Conservation (phyloP, 805 yeast genomes). For the Metschnikowia similis region DNA sequence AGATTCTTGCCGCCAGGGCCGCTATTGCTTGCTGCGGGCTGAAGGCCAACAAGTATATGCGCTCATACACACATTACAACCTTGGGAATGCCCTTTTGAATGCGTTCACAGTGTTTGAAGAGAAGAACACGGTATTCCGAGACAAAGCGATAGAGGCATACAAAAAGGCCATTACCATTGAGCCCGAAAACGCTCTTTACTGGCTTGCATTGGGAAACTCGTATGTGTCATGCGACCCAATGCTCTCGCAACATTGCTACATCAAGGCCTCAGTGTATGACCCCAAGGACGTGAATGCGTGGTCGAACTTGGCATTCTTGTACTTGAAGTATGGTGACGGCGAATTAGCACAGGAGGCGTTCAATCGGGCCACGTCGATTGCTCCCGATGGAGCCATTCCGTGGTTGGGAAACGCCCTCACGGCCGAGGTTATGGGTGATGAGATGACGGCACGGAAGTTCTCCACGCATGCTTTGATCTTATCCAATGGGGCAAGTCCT, state of each 20-base stretch:
- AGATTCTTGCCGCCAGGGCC: constrained; percentile 45
- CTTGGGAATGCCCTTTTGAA: constrained; percentile 63
- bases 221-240: constrained; percentile 57
- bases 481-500: constrained; percentile 71
- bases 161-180: constrained; percentile 67
- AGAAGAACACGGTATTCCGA: constrained; percentile 23
- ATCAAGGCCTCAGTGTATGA: constrained; percentile 74
- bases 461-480: constrained; percentile 72
- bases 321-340: constrained; percentile 66
- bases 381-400: constrained; percentile 72
- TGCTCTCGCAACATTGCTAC: constrained; percentile 88
- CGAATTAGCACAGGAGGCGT: constrained; percentile 69
- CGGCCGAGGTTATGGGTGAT: constrained; percentile 51
- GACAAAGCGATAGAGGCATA: constrained; percentile 52
- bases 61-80: constrained; percentile 59
- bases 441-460: constrained; percentile 47
- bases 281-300: constrained; percentile 60
- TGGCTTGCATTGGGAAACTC: constrained; percentile 87
- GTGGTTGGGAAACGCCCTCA: constrained; percentile 84
- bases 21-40: constrained; percentile 36
- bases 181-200: constrained; percentile 61
- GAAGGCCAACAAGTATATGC: constrained; percentile 43
- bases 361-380: constrained; percentile 69
- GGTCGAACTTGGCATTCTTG: constrained; percentile 80
- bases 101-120: constrained; percentile 25